Evolutionary conservation across 441 rosid species (phyloP).

Genomic region (California macrophylla): DNA sequence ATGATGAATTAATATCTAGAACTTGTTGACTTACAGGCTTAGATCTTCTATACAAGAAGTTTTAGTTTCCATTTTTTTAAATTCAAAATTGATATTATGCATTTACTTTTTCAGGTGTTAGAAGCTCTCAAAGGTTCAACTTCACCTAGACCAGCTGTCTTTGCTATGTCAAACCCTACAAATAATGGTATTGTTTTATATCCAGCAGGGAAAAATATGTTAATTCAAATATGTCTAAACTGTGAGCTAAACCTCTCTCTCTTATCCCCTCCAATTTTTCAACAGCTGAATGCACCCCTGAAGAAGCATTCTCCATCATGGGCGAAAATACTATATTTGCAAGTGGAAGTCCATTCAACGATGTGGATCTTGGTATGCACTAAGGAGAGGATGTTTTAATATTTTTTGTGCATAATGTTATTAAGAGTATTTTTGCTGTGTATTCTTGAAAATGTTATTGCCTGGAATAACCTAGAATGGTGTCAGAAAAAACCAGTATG

Average conservation of each 20-base stretch:
- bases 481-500: background rate
- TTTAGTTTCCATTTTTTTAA: background rate
- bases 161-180: conserved; percentile 98
- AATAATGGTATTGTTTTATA: conserved; percentile 52
- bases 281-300: conserved; percentile 93
- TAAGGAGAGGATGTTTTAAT: conserved; percentile 13
- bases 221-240: background rate
- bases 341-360: conserved; percentile 90
- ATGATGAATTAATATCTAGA: background rate
- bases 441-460: background rate
- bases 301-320: conserved; percentile 83
- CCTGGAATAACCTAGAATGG: background rate
- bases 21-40: background rate
- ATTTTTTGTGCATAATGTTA: background rate
- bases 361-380: conserved; percentile 77
- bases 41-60: background rate
- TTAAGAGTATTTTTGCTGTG: background rate
- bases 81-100: conserved; percentile 7
- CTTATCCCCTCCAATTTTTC: background rate
- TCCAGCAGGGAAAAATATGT: background rate
- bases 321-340: conserved; percentile 91
- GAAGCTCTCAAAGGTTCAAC: conserved; percentile 93
- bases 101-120: conserved; percentile 49
- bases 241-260: background rate
- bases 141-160: conserved; percentile 92